phyloP scores from a whole-genome alignment of 441 rosid species.

The Gossypium davidsonii region DNA sequence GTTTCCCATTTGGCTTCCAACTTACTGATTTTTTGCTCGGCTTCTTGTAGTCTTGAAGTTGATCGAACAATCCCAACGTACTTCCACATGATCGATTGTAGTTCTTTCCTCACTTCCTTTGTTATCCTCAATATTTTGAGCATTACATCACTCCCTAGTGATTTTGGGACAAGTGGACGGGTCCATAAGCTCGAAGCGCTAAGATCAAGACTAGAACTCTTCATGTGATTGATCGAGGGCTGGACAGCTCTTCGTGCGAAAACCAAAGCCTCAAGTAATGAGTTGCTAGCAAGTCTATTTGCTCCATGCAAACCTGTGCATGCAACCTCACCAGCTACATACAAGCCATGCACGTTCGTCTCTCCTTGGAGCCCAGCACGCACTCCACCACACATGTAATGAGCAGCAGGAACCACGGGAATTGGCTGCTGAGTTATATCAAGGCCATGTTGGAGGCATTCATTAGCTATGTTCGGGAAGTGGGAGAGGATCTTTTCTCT shows the following conservation, averaged over 20 bases:
- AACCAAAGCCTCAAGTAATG: constrained; percentile 94
- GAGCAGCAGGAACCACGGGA: constrained; percentile 96
- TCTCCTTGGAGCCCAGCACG: constrained; percentile 89
- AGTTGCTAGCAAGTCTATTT: constrained; percentile 91
- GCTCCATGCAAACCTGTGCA: constrained; percentile 98
- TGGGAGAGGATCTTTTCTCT: constrained; percentile 77
- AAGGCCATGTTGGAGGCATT: constrained; percentile 69
- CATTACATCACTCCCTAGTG: constrained; percentile 38
- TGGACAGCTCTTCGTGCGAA: constrained; percentile 88
- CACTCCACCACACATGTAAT: constrained; percentile 97
- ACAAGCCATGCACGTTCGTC: constrained; percentile 78
- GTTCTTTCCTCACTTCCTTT: constrained; percentile 58
- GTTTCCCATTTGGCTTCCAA: constrained; percentile 78
- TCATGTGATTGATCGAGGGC: constrained; percentile 79
- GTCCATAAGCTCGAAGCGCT: constrained; percentile 53
- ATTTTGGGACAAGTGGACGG: constrained; percentile 55
- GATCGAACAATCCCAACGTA: constrained; percentile 88
- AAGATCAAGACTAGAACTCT: constrained; percentile 36
- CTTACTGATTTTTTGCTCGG: constrained; percentile 48
- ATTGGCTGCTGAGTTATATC: constrained; percentile 79
- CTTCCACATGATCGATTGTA: constrained; percentile 84
- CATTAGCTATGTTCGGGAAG: constrained; percentile 89
- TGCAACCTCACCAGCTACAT: constrained; percentile 97
- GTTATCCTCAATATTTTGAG: constrained; percentile 43
- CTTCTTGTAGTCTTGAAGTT: constrained; percentile 59